A percentile compares a stretch with the other conserved stretches of the same genome.
Conservation (phyloP, 306 rosid species). For the Argentina anserina region DNA sequence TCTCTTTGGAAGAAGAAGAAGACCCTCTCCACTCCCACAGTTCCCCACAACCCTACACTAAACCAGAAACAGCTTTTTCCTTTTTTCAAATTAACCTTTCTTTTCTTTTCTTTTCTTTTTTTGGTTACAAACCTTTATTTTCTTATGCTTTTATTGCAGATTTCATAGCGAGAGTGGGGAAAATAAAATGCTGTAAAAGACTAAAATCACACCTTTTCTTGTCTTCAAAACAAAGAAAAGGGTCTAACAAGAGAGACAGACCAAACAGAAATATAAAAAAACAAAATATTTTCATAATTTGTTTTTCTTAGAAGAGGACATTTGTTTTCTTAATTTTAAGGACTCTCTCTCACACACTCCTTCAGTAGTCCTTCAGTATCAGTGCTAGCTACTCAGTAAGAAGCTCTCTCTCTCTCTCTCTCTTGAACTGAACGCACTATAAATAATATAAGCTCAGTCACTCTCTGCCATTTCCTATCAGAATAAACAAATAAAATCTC, state of each 20-base stretch:
- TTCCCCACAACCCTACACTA: neutral
- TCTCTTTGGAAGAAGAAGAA: conserved; percentile 14
- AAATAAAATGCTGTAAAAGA: too few species aligned
- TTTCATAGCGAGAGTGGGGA: neutral
- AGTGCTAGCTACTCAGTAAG: neutral
- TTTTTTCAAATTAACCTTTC: neutral
- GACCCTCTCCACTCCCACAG: neutral
- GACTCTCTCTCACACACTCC: neutral
- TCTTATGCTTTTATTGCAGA: neutral
- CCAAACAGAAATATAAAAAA: too few species aligned
- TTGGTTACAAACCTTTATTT: neutral
- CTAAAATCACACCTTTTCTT: neutral
- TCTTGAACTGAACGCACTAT: conserved; percentile 7
- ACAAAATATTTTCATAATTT: too few species aligned
- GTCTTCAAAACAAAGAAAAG: neutral
- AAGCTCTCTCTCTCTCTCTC: neutral
- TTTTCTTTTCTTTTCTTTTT: neutral
- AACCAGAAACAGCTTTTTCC: neutral
- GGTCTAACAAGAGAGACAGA: too few species aligned
- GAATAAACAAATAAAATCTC: neutral
- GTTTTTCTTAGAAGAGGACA: too few species aligned
- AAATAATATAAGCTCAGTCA: neutral
- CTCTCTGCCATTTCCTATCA: neutral
- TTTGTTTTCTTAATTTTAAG: too few species aligned
- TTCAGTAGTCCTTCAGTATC: neutral